Evolutionary conservation across 2,329 filamentous ascomycete genomes (phyloP).

Genomic region (Amauroascus verrucosus): DNA sequence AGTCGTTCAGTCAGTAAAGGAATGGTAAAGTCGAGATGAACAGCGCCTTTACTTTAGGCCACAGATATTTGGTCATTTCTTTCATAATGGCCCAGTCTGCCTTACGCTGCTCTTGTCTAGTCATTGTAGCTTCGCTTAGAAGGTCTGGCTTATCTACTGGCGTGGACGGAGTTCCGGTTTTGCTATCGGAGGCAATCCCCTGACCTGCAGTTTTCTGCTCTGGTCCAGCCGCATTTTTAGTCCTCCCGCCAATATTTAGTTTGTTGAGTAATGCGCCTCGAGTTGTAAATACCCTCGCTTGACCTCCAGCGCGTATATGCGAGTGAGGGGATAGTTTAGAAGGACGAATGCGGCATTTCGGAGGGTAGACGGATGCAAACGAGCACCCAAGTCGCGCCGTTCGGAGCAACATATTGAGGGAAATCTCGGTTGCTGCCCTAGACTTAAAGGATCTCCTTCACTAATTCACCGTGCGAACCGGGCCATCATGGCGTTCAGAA

Average conservation of each 20-base stretch:
- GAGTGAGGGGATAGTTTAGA: constrained; percentile 18
- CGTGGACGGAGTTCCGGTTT: constrained; percentile 21
- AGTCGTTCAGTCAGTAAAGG: constrained; percentile 10
- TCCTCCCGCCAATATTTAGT: constrained; percentile 15
- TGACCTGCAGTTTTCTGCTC: neutral
- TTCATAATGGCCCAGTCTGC: constrained; percentile 98
- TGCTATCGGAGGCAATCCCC: neutral
- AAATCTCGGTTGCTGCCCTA: neutral
- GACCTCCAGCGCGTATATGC: constrained; percentile 20
- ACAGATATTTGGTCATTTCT: constrained; percentile 92
- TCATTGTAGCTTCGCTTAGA: constrained; percentile 53
- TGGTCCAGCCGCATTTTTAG: neutral
- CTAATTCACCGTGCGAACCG: neutral
- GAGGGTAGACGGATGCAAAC: constrained; percentile 21
- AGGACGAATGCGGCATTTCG: constrained; percentile 21
- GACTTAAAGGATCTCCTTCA: neutral
- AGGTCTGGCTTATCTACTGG: constrained; percentile 44
- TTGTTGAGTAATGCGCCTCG: constrained; percentile 19
- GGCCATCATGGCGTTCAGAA: neutral
- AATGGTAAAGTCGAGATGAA: neutral
- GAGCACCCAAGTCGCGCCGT: constrained; percentile 28
- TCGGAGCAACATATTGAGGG: constrained; percentile 30
- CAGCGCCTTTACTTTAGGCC: constrained; percentile 59
- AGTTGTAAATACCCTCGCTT: constrained; percentile 26
- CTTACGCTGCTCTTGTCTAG: constrained; percentile 79